These are phyloP conservation scores for Cladosporium sp. DNA, from an alignment of 2,329 filamentous ascomycete species.

Conservation along the genomic window DNA sequence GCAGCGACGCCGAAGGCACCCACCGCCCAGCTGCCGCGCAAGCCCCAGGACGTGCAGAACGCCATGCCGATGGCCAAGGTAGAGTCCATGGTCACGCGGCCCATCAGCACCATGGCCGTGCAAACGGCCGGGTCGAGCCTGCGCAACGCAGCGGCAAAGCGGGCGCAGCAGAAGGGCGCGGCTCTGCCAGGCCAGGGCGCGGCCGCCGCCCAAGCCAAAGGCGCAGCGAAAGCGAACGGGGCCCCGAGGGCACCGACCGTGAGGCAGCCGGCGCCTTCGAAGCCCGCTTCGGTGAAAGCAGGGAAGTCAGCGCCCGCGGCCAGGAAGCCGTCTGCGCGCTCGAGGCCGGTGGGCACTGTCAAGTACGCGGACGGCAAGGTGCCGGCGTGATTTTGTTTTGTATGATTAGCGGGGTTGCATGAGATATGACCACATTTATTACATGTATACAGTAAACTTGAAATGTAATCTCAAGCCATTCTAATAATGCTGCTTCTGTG, in stretches of 20 bases:
- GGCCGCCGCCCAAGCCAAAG: constrained; percentile 1
- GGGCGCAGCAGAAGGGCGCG: constrained; percentile 20
- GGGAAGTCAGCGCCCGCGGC: background rate
- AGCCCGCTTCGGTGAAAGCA: constrained; percentile 8
- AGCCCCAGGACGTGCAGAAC: constrained; percentile 19
- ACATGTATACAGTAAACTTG: too few relatives aligned
- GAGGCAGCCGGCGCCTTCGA: constrained; percentile 6
- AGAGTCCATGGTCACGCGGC: constrained; percentile 30
- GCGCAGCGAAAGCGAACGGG: constrained; percentile 11
- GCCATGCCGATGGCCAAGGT: constrained; percentile 28
- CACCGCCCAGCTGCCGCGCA: constrained; percentile 13
- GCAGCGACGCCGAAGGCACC: constrained; percentile 12
- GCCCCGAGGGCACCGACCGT: constrained; percentile 5
- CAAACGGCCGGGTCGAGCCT: constrained; percentile 25
- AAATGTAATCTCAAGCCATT: too few relatives aligned
- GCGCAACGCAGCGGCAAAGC: constrained; percentile 24
- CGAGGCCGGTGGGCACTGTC: constrained; percentile 23
- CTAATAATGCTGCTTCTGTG: too few relatives aligned
- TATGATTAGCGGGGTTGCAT: background rate
- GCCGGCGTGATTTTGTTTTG: background rate
- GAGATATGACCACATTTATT: background rate
- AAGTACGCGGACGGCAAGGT: constrained; percentile 22
- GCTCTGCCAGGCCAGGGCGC: constrained; percentile 21
- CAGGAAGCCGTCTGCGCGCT: constrained; percentile 13
- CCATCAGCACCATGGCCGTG: constrained; percentile 29